Conservation (phyloP, 768 basidiomycete species). For the Rickenella mellea region DNA sequence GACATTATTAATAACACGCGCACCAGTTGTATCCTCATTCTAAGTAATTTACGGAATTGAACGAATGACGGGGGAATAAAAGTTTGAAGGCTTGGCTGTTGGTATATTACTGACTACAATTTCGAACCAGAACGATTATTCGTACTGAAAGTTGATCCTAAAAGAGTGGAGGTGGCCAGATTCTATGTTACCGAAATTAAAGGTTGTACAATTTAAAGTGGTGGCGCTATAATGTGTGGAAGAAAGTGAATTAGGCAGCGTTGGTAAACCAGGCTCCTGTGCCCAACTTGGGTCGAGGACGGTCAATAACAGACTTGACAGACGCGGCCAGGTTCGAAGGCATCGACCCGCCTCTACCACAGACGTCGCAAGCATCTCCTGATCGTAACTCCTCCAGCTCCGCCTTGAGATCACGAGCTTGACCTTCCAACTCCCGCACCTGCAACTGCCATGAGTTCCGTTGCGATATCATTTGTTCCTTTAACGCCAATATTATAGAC, state of each 20-base stretch:
- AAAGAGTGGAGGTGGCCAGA: too few relatives aligned
- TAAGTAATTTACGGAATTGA: too few relatives aligned
- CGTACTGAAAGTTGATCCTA: too few relatives aligned
- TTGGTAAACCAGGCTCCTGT: constrained; percentile 53
- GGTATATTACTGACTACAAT: too few relatives aligned
- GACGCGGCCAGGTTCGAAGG: not conserved
- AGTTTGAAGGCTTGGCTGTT: too few relatives aligned
- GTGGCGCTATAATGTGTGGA: too few relatives aligned
- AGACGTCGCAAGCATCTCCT: constrained; percentile 45
- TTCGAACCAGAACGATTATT: too few relatives aligned
- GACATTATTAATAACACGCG: too few relatives aligned
- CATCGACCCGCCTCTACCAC: constrained; percentile 39
- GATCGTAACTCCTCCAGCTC: constrained; percentile 53
- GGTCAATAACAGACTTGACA: constrained; percentile 37
- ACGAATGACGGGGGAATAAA: too few relatives aligned
- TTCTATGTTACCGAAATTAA: too few relatives aligned
- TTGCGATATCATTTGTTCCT: constrained; percentile 48
- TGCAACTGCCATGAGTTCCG: constrained; percentile 64
- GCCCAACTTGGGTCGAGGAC: constrained; percentile 63
- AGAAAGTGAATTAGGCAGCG: constrained; percentile 34
- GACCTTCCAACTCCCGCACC: constrained; percentile 67
- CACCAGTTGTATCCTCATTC: too few relatives aligned
- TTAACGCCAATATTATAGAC: constrained; percentile 40
- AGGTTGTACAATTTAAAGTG: too few relatives aligned
- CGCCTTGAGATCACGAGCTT: constrained; percentile 60